A percentile compares a stretch with the other conserved stretches of the same genome.
Conservation (phyloP, 257 asterid genomes). For the Solanum virginianum region DNA sequence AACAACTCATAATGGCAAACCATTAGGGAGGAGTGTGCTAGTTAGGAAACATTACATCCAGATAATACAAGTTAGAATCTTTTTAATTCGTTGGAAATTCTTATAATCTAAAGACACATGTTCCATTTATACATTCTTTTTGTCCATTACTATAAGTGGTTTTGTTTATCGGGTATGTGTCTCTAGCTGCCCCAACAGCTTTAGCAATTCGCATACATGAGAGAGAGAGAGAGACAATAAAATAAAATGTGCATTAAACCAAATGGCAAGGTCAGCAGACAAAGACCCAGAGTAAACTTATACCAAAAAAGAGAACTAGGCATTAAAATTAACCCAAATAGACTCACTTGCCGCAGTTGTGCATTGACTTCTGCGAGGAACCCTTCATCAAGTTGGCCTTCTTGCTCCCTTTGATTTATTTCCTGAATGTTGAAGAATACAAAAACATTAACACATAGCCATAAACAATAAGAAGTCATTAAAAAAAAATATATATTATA, state of each 20-base stretch:
- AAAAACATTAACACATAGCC: background rate
- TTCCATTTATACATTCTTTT: background rate
- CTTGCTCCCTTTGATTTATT: constrained; percentile 80
- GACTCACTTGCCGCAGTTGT: constrained; percentile 80
- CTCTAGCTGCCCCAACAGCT: background rate
- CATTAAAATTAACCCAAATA: background rate
- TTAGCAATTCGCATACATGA: background rate
- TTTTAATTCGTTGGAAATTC: background rate
- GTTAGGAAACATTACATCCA: background rate
- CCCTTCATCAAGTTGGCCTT: constrained; percentile 94
- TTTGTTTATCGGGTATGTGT: background rate
- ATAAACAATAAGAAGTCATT: background rate
- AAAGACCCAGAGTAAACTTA: background rate
- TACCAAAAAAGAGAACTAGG: background rate
- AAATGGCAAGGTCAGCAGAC: background rate
- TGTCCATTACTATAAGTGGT: background rate
- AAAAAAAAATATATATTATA: background rate
- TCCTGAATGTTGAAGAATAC: constrained; percentile 38
- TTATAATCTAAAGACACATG: background rate
- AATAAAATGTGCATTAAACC: background rate
- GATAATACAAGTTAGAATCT: background rate
- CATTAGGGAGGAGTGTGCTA: background rate
- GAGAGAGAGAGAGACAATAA: background rate
- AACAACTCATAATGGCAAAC: background rate
- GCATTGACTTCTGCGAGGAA: constrained; percentile 91